phyloP scores from a whole-genome alignment of 805 yeast species.

The Pichia gijzeniarum region DNA sequence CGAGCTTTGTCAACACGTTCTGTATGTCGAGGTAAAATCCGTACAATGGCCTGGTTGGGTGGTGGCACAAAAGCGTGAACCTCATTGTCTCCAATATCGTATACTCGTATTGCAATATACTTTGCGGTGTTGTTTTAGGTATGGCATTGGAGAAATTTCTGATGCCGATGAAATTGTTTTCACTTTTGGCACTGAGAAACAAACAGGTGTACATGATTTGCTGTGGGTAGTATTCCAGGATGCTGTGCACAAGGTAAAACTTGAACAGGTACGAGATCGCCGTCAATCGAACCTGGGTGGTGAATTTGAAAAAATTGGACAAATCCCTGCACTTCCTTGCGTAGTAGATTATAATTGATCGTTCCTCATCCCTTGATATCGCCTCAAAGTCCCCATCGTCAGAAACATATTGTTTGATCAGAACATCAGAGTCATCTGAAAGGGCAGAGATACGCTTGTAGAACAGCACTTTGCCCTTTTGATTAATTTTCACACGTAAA shows the following conservation, averaged over 20 bases:
- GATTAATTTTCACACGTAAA: constrained; percentile 45
- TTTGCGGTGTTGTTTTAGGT: constrained; percentile 56
- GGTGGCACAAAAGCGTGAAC: constrained; percentile 81
- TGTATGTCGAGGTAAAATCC: constrained; percentile 94
- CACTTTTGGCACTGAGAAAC: constrained; percentile 88
- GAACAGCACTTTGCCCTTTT: constrained; percentile 37
- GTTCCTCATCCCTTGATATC: constrained; percentile 66
- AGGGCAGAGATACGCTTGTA: constrained; percentile 18
- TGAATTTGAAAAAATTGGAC: constrained; percentile 69
- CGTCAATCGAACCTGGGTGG: constrained; percentile 83
- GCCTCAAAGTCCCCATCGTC: constrained; percentile 29
- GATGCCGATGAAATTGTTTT: constrained; percentile 82
- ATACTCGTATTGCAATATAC: constrained; percentile 76
- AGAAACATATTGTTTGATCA: constrained; percentile 15
- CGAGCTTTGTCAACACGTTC: constrained; percentile 41
- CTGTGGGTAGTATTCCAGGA: constrained; percentile 85
- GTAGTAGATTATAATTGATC: constrained; percentile 59
- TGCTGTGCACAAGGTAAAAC: constrained; percentile 74
- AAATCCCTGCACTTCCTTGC: constrained; percentile 65
- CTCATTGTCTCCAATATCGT: constrained; percentile 62
- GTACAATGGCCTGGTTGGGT: constrained; percentile 83
- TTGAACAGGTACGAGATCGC: constrained; percentile 76
- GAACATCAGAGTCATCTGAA: constrained; percentile 16
- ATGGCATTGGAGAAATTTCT: constrained; percentile 70
- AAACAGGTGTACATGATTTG: constrained; percentile 72